Evolutionary conservation across 441 rosid species (phyloP).

Genomic region (Croton setiger): DNA sequence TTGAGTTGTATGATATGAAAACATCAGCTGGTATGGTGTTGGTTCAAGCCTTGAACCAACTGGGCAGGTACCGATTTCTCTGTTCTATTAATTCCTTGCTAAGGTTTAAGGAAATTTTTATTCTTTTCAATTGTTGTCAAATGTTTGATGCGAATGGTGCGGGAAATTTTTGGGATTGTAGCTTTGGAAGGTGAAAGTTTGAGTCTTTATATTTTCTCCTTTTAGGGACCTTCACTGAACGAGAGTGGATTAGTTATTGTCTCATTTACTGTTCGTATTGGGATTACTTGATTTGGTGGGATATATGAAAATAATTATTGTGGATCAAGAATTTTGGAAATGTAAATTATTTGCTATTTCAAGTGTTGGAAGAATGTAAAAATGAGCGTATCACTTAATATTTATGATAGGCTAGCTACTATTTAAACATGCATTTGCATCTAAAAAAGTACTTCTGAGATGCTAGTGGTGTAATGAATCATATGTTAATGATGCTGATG

Average conservation of each 20-base stretch:
- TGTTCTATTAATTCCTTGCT: neutral
- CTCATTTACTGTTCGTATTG: neutral
- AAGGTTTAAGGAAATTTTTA: neutral
- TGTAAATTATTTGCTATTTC: neutral
- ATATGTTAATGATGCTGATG: neutral
- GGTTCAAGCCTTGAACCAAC: conserved; percentile 71
- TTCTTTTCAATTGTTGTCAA: neutral
- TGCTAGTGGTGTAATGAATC: neutral
- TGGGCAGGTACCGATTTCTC: conserved; percentile 42
- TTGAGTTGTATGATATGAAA: conserved; percentile 44
- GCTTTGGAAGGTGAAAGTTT: neutral
- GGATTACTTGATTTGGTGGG: neutral
- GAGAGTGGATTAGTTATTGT: neutral
- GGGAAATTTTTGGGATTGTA: neutral
- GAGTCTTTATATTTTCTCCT: neutral
- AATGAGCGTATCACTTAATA: neutral
- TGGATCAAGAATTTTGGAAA: neutral
- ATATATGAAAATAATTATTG: neutral
- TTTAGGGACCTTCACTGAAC: neutral
- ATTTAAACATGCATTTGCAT: neutral
- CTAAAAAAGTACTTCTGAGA: neutral
- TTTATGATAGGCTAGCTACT: neutral
- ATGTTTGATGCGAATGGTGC: neutral
- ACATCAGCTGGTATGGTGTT: conserved; percentile 79
- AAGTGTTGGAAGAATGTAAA: neutral